Evolutionary conservation across 2,329 filamentous ascomycete species (phyloP), one percentile per base, ranked within the genome.

Genomic region (Alternaria metachromatica): DNA sequence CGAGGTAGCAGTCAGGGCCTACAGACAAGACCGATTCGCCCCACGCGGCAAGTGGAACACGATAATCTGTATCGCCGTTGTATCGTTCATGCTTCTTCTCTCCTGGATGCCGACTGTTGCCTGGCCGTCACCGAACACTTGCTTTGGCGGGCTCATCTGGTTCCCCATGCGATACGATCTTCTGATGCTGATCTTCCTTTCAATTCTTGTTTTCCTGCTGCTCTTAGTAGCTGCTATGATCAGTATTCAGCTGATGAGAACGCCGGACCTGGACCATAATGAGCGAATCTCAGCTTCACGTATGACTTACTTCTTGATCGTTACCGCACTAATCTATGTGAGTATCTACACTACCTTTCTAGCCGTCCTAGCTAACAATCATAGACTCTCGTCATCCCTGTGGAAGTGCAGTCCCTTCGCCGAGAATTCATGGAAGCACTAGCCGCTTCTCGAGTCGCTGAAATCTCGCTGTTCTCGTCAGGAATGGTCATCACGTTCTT

Each of bases 101-200:
- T 88, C 86, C 20, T 90, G 89, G 78, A 80, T 89, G 41, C 85
- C 89, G 25, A 87, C 88, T 15, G 81, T 86, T 59, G 82, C 87
- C 54, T 80, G 85, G 65, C 83, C 81, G 5, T 85, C 89, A 46
- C 83, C 84, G 6, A 85, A 89, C 66, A 84, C 85, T 56, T 92
- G 90, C 79, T 89, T 91, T 70, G 88, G 88, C 23, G 89, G 88
- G 6, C 82, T 92, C 8, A 87, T 91, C 68, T 92, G 88, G 87
- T 90, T 90, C 65, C 81, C 91, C 45, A 83, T 86, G 59, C 84
- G 82, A 68, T 92, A 88, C 79, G 84, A 87, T n/a, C 74, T 84
- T 13, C 84, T 86, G 6, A 86, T 85, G 61, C 86, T 92, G 59
- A 82, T 82, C 10, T 73, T 90, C 2, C 75, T 91, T 11, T 77